Evolutionary conservation across 345 rosid genomes (phyloP), one percentile per base, ranked within the genome.

Genomic region (Laguncularia racemosa): DNA sequence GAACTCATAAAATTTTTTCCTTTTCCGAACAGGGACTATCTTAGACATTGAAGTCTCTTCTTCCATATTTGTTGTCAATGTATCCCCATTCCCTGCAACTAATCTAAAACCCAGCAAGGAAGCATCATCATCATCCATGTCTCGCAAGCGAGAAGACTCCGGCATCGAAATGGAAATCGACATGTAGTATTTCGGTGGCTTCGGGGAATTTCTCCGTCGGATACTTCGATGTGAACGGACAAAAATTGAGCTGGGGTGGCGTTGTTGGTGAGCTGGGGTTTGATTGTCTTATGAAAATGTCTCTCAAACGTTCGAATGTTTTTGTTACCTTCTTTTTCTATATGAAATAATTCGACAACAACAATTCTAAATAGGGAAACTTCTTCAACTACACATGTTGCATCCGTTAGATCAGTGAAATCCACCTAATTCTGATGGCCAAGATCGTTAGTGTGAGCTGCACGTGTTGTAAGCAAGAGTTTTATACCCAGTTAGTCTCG

Each of bases 51-150:
- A 59, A 46, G 60, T 59, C 48, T 77, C 84, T 63, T 60, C 74
- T 11, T 78, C 86, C 66, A 57, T 63, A n/a, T 78, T 72, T 2
- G 67, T 60, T 5, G 69, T 73, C 54, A 73, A 45, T 40, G 62
- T 52, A 59, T 89, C 95, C 65, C 80, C 86, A 69, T 71, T 73
- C 61, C 75, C 84, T 43, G 73, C 81, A 73, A 74, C 50, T 14
- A 14, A 14, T 47, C 50, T 47, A 47, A 16, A 47, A 47, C 18
- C 50, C 50, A 47, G 6, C 16, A 47, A 2, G 50, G 50, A 3
- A 47, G 50, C 50, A 4, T 1, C 11, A 1, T 56, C 60, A 13
- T 56, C 48, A 9, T 44, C 60, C 19, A 40, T 26, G 9, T 56
- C 60, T 28, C 60, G 46, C 60, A 38, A 28, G 50, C 23, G 55